Conservation (phyloP, 2,329 filamentous ascomycete genomes). For the Clarireedia homoeocarpa region DNA sequence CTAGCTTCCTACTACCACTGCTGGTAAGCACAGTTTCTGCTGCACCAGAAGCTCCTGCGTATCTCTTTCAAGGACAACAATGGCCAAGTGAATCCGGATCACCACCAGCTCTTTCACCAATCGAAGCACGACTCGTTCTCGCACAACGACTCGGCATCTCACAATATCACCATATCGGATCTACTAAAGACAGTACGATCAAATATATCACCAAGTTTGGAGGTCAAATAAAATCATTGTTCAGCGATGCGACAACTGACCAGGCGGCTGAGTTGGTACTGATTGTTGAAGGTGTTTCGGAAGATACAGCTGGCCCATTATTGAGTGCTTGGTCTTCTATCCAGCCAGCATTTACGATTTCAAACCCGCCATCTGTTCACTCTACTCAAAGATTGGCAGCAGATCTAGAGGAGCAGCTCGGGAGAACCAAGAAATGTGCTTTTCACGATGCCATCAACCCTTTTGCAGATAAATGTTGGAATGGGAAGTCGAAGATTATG, state of each 20-base stretch:
- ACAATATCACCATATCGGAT: constrained; percentile 38
- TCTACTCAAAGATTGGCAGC: constrained; percentile 26
- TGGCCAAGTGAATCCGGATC: constrained; percentile 35
- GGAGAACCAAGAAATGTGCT: constrained; percentile 18
- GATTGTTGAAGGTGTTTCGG: constrained; percentile 48
- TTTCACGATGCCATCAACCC: constrained; percentile 27
- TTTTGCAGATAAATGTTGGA: constrained; percentile 28
- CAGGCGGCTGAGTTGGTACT: constrained; percentile 46
- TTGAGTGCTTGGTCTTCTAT: constrained; percentile 34
- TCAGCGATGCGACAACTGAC: constrained; percentile 32
- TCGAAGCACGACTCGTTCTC: constrained; percentile 46
- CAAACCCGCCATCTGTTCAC: constrained; percentile 34
- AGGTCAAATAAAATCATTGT: constrained; percentile 42
- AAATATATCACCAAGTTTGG: constrained; percentile 54
- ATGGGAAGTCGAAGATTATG: constrained; percentile 26
- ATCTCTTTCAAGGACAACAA: constrained; percentile 35
- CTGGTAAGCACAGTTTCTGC: constrained; percentile 32
- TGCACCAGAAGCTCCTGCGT: constrained; percentile 40
- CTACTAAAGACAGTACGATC: constrained; percentile 34
- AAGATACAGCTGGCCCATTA: constrained; percentile 35
- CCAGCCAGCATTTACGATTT: constrained; percentile 42
- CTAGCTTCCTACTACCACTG: constrained; percentile 33
- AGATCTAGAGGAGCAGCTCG: constrained; percentile 25
- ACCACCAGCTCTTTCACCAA: constrained; percentile 39
- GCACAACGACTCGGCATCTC: constrained; percentile 46